phyloP scores from a whole-genome alignment of 306 rosid species.

The Carpinus fangiana region DNA sequence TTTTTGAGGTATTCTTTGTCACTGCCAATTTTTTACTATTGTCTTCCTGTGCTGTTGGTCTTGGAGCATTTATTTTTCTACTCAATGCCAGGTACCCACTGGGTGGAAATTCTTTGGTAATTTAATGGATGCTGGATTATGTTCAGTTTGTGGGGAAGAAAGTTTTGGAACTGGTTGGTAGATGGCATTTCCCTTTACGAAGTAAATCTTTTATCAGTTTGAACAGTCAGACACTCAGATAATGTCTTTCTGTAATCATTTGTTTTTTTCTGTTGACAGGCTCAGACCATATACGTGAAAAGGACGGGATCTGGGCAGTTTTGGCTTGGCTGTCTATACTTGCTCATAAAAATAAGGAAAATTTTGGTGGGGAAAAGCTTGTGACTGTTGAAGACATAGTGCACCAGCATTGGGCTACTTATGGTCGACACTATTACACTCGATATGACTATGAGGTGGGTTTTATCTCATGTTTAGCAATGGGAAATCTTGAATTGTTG shows the following conservation, averaged over 20 bases:
- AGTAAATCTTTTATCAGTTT: conserved; percentile 5
- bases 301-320: conserved; percentile 99
- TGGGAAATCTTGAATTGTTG: conserved; percentile 11
- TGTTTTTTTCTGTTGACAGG: conserved; percentile 51
- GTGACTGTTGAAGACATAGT: conserved; percentile 95
- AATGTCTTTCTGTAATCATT: neutral
- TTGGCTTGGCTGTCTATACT: conserved; percentile 94
- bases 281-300: conserved; percentile 96
- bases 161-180: conserved; percentile 96
- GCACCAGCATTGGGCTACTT: conserved; percentile 88
- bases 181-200: conserved; percentile 19
- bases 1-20: conserved; percentile 77
- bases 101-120: conserved; percentile 99
- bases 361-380: conserved; percentile 70
- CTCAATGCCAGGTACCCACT: conserved; percentile 76
- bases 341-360: conserved; percentile 81
- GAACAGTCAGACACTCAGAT: neutral
- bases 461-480: conserved; percentile 11
- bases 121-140: conserved; percentile 93
- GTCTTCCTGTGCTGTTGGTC: conserved; percentile 13
- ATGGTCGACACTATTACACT: conserved; percentile 96
- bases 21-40: neutral
- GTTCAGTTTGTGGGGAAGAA: conserved; percentile 97
- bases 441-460: conserved; percentile 92
- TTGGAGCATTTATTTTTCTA: conserved; percentile 7